These are phyloP conservation scores for Penicillium verrucosum DNA, from an alignment of 2,329 filamentous ascomycete species.

Conservation along the genomic window DNA sequence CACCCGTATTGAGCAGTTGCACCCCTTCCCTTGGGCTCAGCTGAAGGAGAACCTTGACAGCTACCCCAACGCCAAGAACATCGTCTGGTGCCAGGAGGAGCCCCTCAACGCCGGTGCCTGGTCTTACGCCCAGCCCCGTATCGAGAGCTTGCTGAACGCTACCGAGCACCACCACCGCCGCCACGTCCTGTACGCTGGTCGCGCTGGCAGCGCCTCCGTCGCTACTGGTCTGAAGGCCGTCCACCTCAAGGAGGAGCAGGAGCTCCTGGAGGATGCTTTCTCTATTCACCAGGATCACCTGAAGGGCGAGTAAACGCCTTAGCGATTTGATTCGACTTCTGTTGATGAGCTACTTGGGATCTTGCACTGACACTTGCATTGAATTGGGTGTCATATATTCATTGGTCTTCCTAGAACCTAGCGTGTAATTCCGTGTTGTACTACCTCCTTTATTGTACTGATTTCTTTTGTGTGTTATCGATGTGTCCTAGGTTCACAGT, in stretches of 20 bases:
- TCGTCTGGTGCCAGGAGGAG: conserved; percentile 97
- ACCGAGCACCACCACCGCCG: conserved; percentile 88
- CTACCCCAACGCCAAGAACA: conserved; percentile 96
- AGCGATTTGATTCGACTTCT: conserved; percentile 1
- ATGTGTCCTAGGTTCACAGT: conserved; percentile 21
- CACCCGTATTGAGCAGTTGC: conserved; percentile 93
- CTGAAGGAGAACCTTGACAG: conserved; percentile 93
- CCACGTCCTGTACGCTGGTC: conserved; percentile 95
- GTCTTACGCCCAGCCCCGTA: conserved; percentile 94
- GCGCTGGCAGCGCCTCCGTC: conserved; percentile 87
- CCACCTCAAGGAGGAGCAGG: conserved; percentile 90
- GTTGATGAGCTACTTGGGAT: conserved; percentile 2
- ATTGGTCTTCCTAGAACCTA: conserved; percentile 27
- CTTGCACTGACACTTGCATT: conserved; percentile 11
- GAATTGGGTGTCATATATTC: conserved; percentile 24
- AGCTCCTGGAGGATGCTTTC: conserved; percentile 67
- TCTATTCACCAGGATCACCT: conserved; percentile 62
- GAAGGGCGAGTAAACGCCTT: conserved; percentile 57
- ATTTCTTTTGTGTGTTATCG: conserved; percentile 27
- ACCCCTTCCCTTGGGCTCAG: conserved; percentile 98
- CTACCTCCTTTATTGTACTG: conserved; percentile 22
- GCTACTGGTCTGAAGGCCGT: conserved; percentile 86
- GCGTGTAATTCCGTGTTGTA: conserved; percentile 31
- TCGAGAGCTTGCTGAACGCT: conserved; percentile 92
- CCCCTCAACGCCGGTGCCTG: conserved; percentile 95